Evolutionary conservation across 164 flowering plant species (phyloP), one percentile per base, ranked within the genome.

Genomic region (Sextonia rubra): DNA sequence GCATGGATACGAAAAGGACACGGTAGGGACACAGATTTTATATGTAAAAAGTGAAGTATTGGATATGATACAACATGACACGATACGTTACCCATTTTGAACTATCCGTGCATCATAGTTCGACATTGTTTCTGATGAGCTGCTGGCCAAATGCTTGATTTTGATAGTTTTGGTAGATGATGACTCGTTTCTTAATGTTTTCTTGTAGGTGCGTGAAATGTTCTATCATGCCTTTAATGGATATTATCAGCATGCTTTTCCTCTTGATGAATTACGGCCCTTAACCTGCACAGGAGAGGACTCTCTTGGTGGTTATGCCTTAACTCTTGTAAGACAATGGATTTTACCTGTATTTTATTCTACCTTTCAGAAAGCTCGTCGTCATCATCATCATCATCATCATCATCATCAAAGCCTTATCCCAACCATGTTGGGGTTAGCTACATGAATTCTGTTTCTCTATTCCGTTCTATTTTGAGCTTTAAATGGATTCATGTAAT

Each of bases 191-290:
- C 8, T 58, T 52, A 52, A 15, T 52, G n/a, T 52, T 52, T 52
- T 74, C 60, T 23, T 77, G 12, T 72, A 95, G 98, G 98, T 95
- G 66, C 88, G 90, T 69, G 94, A 78, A 66, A 93, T 95, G 99
- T 95, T 95, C 77, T 95, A 91, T 82, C 99, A 93, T 77, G 97
- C 97, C 26, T 95, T 95, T 77, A 77, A 87, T 85, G 98, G 98
- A 63, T 95, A 95, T 71, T 91, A 93, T 92, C 82, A 90, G 27
- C 84, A 95, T 80, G 99, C 98, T 73, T 95, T 95, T 83, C 99
- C 99, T 26, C 89, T 82, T 69, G 99, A 95, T 77, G 99, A 93
- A 77, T 74, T 95, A 68, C 86, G 85, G 73, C 99, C 99, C 30
- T 71, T 93, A 60, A 86, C 97, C 8, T 95, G 99, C 72, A 78